Percentiles rank a stretch among this genome's conserved stretches.
Evolutionary conservation across 345 rosid genomes (phyloP).

Genomic region (Lepidium sativum): DNA sequence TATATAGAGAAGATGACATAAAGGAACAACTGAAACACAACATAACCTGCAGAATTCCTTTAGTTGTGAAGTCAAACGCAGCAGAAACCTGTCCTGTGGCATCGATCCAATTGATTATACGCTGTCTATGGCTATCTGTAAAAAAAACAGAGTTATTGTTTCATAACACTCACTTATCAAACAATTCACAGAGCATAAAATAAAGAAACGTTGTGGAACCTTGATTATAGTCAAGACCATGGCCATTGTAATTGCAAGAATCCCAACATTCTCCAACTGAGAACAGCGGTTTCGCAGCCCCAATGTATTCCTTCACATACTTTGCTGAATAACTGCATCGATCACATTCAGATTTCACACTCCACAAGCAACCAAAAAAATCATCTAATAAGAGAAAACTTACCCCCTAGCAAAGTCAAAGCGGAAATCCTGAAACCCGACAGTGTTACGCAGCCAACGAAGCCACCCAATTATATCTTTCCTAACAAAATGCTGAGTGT

Average conservation of each 20-base stretch:
- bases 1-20: too few species aligned
- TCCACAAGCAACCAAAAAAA: neutral
- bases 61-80: slow-evolving; percentile 93
- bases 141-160: neutral
- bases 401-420: slow-evolving; percentile 94
- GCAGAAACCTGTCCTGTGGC: slow-evolving; percentile 63
- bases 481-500: slow-evolving; percentile 73
- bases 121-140: slow-evolving; percentile 78
- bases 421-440: slow-evolving; percentile 87
- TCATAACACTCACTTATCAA: neutral
- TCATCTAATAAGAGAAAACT: neutral
- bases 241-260: slow-evolving; percentile 80
- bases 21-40: too few species aligned
- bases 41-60: slow-evolving; percentile 91
- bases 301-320: slow-evolving; percentile 77
- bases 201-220: slow-evolving; percentile 34
- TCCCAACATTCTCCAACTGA: slow-evolving; percentile 95
- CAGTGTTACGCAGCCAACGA: slow-evolving; percentile 52
- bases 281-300: slow-evolving; percentile 72
- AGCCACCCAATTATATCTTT: slow-evolving; percentile 77
- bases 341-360: neutral
- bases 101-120: slow-evolving; percentile 80
- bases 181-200: neutral
- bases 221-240: too few species aligned
- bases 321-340: slow-evolving; percentile 57